Percentiles rank a stretch among this genome's conserved stretches.
These are phyloP conservation scores for Xylariaceae sp. DNA, from an alignment of 2,329 filamentous ascomycete species.

Conservation along the genomic window DNA sequence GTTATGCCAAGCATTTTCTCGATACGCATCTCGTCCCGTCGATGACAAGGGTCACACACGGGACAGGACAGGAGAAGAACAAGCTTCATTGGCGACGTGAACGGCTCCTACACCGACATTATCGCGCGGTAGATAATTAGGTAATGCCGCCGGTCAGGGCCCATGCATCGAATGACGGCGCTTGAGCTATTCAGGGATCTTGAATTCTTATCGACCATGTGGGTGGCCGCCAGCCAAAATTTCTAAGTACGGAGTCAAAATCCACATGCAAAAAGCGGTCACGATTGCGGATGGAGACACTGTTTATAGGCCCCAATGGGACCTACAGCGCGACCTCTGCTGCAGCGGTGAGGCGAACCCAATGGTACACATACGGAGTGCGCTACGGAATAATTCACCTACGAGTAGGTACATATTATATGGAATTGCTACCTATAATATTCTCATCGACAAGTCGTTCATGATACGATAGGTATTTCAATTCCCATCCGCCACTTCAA, in stretches of 20 bases:
- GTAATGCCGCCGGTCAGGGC: constrained; percentile 8
- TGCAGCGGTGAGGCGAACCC: constrained; percentile 14
- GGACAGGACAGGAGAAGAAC: not conserved
- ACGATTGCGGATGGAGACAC: constrained; percentile 5
- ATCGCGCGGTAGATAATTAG: not conserved
- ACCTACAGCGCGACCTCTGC: constrained; percentile 4
- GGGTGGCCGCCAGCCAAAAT: not conserved
- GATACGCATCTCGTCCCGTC: constrained; percentile 2
- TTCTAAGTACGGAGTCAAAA: not conserved
- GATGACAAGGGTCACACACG: not conserved
- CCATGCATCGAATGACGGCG: constrained; percentile 13
- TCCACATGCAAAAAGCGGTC: constrained; percentile 16
- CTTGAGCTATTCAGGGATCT: constrained; percentile 11
- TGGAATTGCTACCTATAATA: not conserved
- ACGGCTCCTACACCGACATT: constrained; percentile 18
- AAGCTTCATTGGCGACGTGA: not conserved
- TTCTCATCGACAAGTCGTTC: not conserved
- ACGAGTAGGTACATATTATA: not conserved
- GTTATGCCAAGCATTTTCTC: constrained; percentile 5
- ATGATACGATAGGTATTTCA: too few species aligned
- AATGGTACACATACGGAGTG: constrained; percentile 1
- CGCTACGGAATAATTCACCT: too few species aligned
- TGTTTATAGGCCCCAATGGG: not conserved
- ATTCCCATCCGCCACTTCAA: not conserved
- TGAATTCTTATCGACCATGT: not conserved